phyloP scores from a whole-genome alignment of 768 basidiomycete genomes.

The Amanita brunnescens region DNA sequence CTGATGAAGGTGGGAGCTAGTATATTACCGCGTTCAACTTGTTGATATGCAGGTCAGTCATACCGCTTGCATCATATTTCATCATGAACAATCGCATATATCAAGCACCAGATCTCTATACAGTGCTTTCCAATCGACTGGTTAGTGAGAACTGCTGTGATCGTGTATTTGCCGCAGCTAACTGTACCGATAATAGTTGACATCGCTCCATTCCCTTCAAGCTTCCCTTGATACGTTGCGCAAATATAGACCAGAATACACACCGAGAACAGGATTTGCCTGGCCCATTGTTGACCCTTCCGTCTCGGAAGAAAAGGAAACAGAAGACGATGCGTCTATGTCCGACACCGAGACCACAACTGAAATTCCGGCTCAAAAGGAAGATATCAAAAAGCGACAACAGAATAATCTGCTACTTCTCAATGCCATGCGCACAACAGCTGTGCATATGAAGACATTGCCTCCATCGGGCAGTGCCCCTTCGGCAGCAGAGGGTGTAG shows the following conservation, averaged over 20 bases:
- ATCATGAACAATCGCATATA: constrained; percentile 87
- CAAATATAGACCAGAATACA: constrained; percentile 70
- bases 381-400: constrained; percentile 33
- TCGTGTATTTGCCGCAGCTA: constrained; percentile 1
- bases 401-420: constrained; percentile 62
- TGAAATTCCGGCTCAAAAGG: constrained; percentile 20
- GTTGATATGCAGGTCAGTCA: constrained; percentile 35
- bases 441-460: constrained; percentile 35
- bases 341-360: constrained; percentile 15
- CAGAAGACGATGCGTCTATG: constrained; percentile 19
- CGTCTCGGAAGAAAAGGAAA: constrained; percentile 32
- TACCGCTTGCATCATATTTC: constrained; percentile 76
- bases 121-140: constrained; percentile 75
- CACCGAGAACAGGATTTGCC: constrained; percentile 73
- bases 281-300: constrained; percentile 73
- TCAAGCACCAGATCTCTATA: constrained; percentile 79
- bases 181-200: constrained; percentile 35
- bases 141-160: constrained; percentile 30
- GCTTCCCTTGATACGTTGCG: constrained; percentile 69
- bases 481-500: constrained; percentile 16
- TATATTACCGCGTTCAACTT: constrained; percentile 1
- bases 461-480: constrained; percentile 31
- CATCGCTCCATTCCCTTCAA: constrained; percentile 63
- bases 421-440: constrained; percentile 77
- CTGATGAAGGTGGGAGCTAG: constrained; percentile 60